These are phyloP conservation scores for Dillenia turbinata DNA, from an alignment of 164 flowering plant genomes.

Conservation along the genomic window DNA sequence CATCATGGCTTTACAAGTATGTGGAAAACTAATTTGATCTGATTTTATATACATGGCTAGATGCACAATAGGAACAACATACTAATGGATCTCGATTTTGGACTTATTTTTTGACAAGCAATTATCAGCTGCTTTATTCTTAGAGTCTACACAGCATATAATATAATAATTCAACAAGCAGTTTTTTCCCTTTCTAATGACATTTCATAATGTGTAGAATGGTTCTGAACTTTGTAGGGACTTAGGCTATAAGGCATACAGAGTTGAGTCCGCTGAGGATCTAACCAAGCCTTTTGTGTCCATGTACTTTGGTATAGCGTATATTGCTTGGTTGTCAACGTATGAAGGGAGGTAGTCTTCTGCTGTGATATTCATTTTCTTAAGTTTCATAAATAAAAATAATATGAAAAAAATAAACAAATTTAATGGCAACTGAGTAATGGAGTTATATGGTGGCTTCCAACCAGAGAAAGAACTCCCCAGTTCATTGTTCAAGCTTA, in stretches of 20 bases:
- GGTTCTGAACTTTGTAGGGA: slow-evolving; percentile 41
- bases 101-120: slow-evolving; percentile 4
- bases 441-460: not conserved
- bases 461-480: slow-evolving; percentile 58
- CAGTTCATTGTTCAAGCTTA: slow-evolving; percentile 84
- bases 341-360: slow-evolving; percentile 71
- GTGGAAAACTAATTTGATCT: slow-evolving; percentile 11
- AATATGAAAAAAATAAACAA: not conserved
- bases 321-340: slow-evolving; percentile 64
- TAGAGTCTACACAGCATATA: not conserved
- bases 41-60: too few relatives aligned
- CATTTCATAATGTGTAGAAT: slow-evolving; percentile 5
- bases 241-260: slow-evolving; percentile 66
- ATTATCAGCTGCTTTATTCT: not conserved
- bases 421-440: not conserved
- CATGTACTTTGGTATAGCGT: slow-evolving; percentile 92
- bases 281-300: slow-evolving; percentile 72
- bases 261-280: slow-evolving; percentile 57
- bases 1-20: slow-evolving; percentile 79
- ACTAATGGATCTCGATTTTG: not conserved
- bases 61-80: not conserved
- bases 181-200: not conserved
- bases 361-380: not conserved
- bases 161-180: too few relatives aligned
- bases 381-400: not conserved